phyloP scores from a whole-genome alignment of 2,329 filamentous ascomycete species.

The Alternaria sp. region DNA sequence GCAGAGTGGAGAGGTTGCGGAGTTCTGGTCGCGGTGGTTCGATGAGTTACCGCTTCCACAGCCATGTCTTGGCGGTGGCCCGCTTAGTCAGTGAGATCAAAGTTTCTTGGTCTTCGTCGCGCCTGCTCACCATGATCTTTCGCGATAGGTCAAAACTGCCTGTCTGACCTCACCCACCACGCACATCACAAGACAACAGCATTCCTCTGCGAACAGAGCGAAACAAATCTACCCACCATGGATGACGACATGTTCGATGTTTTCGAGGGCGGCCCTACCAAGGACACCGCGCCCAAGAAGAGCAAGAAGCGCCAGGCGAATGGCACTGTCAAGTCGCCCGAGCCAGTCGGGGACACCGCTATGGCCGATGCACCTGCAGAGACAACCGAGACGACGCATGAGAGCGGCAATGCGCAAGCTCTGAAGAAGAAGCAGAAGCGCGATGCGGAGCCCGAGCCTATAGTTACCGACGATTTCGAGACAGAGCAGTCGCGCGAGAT shows the following conservation, averaged over 20 bases:
- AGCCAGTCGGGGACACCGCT: conserved; percentile 53
- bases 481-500: conserved; percentile 94
- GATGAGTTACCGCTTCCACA: conserved; percentile 13
- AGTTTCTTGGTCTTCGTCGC: conserved; percentile 16
- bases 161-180: not conserved
- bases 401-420: conserved; percentile 49
- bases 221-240: conserved; percentile 34
- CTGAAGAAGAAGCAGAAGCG: conserved; percentile 69
- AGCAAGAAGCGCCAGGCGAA: conserved; percentile 89
- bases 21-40: conserved; percentile 25
- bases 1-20: conserved; percentile 40
- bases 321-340: conserved; percentile 71
- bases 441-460: conserved; percentile 74
- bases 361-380: conserved; percentile 55
- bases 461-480: conserved; percentile 92
- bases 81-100: conserved; percentile 2
- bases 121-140: not conserved
- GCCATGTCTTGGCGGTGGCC: conserved; percentile 11
- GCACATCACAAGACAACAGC: not conserved
- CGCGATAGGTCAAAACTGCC: conserved; percentile 1
- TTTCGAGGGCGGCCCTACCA: conserved; percentile 52
- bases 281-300: conserved; percentile 53
- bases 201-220: conserved; percentile 3
- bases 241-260: conserved; percentile 59
- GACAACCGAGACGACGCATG: conserved; percentile 39